Evolutionary conservation across 2,329 filamentous ascomycete genomes (phyloP).

Genomic region (Arachnopeziza araneosa): DNA sequence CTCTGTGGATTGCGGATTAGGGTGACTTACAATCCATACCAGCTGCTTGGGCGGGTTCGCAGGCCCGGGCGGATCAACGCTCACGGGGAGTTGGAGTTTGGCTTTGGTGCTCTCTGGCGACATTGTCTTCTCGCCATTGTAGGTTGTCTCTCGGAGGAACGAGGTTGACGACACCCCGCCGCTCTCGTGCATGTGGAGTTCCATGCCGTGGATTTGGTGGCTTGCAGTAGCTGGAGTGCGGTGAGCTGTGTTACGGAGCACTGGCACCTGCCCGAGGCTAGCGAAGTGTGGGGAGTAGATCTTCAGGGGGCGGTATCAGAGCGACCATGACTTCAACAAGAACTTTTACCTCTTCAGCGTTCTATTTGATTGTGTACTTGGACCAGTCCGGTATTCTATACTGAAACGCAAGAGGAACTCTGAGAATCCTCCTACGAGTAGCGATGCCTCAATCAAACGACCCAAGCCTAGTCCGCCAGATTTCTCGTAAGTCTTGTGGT

Average conservation of each 20-base stretch:
- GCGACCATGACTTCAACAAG: too few species aligned
- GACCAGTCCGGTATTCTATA: too few species aligned
- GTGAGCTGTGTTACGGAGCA: background rate
- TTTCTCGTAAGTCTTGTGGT: background rate
- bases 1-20: too few species aligned
- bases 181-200: background rate
- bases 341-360: too few species aligned
- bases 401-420: background rate
- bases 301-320: too few species aligned
- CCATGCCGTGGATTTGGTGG: background rate
- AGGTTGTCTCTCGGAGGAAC: background rate
- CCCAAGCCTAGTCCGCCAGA: background rate
- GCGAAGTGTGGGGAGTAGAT: background rate
- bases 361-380: too few species aligned
- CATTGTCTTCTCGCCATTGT: slow-evolving; percentile 13
- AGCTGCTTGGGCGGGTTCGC: slow-evolving; percentile 66
- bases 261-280: background rate
- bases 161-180: background rate
- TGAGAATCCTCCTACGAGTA: background rate
- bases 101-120: slow-evolving; percentile 12
- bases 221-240: background rate
- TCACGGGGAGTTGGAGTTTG: slow-evolving; percentile 64
- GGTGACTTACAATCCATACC: slow-evolving; percentile 74
- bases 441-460: background rate
- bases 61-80: slow-evolving; percentile 76